phyloP scores from a whole-genome alignment of 2,329 filamentous ascomycete genomes.

The Didymella lethalis region DNA sequence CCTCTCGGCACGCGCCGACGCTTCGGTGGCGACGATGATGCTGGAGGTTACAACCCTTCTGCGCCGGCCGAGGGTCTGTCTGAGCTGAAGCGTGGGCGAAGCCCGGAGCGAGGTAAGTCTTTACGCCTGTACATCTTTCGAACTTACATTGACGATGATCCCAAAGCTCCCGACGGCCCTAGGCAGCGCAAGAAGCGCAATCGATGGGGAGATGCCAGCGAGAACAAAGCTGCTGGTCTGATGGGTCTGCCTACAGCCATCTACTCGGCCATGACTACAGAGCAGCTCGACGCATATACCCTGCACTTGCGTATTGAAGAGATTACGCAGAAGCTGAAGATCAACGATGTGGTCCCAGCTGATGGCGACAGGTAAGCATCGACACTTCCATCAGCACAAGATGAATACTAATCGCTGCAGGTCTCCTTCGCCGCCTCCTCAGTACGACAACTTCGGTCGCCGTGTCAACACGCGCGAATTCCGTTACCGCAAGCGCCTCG shows the following conservation, averaged over 20 bases:
- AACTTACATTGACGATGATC: slow-evolving; percentile 23
- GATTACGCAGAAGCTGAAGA: slow-evolving; percentile 98
- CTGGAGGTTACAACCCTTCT: slow-evolving; percentile 56
- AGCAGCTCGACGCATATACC: slow-evolving; percentile 97
- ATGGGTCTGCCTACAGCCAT: slow-evolving; percentile 98
- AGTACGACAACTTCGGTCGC: slow-evolving; percentile 99
- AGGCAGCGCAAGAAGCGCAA: slow-evolving; percentile 98
- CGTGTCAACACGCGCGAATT: slow-evolving; percentile 99
- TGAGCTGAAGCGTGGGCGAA: slow-evolving; percentile 85
- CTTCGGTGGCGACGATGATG: slow-evolving; percentile 70
- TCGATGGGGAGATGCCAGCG: slow-evolving; percentile 94
- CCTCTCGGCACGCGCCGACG: slow-evolving; percentile 85
- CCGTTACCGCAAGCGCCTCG: slow-evolving; percentile 95
- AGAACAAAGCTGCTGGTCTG: slow-evolving; percentile 97
- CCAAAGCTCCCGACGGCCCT: slow-evolving; percentile 69
- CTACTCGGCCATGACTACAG: slow-evolving; percentile 95
- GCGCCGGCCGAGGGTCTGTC: slow-evolving; percentile 55
- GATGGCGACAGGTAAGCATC: slow-evolving; percentile 87
- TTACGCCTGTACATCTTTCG: not conserved
- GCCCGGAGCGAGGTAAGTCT: slow-evolving; percentile 79
- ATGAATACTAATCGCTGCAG: slow-evolving; percentile 56
- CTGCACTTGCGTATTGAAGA: slow-evolving; percentile 97
- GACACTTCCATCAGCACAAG: too few species aligned
- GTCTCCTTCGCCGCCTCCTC: slow-evolving; percentile 92
- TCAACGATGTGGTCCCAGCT: slow-evolving; percentile 97